phyloP scores from a whole-genome alignment of 2,329 filamentous ascomycete species.

The Ophiostoma ulmi region DNA sequence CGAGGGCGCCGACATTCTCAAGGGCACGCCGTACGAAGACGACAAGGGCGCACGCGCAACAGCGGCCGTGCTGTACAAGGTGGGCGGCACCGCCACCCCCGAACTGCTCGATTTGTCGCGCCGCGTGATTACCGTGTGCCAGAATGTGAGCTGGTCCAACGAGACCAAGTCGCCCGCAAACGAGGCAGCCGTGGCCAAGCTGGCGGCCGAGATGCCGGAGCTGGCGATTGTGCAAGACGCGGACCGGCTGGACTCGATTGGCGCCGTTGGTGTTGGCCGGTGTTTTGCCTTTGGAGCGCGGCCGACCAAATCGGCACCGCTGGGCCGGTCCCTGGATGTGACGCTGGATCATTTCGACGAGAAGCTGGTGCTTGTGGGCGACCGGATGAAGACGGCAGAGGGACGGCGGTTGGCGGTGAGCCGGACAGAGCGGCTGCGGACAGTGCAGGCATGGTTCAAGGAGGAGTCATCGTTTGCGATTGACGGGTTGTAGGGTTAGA shows the following conservation, averaged over 20 bases:
- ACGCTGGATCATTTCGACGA: conserved; percentile 71
- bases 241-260: conserved; percentile 85
- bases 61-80: conserved; percentile 23
- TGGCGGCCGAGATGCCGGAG: conserved; percentile 66
- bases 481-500: neutral
- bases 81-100: conserved; percentile 2
- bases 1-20: neutral
- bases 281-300: conserved; percentile 68
- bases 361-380: conserved; percentile 63
- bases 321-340: conserved; percentile 51
- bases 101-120: conserved; percentile 50
- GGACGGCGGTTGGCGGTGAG: conserved; percentile 50
- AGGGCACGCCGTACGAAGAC: conserved; percentile 7
- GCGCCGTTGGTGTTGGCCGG: conserved; percentile 76
- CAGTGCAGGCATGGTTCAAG: conserved; percentile 55
- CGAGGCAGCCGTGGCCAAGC: conserved; percentile 51
- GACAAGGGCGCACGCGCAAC: conserved; percentile 23
- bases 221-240: conserved; percentile 86
- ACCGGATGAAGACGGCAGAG: conserved; percentile 59
- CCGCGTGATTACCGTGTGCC: conserved; percentile 45
- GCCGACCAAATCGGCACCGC: conserved; percentile 44
- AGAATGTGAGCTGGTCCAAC: conserved; percentile 70
- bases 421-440: conserved; percentile 48
- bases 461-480: conserved; percentile 41
- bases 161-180: conserved; percentile 67